phyloP scores from a whole-genome alignment of 441 rosid species.

The Euphorbia corollata region DNA sequence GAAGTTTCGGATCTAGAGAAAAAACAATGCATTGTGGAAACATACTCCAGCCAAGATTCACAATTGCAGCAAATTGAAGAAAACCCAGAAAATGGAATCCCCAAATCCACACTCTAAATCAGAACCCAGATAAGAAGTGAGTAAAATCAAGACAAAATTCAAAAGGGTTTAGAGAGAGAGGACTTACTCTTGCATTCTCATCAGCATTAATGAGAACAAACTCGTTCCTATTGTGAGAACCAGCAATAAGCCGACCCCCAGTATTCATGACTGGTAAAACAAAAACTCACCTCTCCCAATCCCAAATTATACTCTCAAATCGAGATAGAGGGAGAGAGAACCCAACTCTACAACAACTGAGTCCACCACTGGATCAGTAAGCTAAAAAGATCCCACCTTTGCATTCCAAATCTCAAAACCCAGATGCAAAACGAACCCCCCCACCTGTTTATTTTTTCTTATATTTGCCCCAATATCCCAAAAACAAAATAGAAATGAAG shows the following conservation, averaged over 20 bases:
- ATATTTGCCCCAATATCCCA: neutral
- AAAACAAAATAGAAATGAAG: neutral
- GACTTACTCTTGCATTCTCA: slow-evolving; percentile 66
- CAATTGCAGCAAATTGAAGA: neutral
- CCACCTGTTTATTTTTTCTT: no score
- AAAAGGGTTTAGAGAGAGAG: neutral
- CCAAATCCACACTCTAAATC: neutral
- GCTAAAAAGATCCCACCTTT: slow-evolving; percentile 31
- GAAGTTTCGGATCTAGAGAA: slow-evolving; percentile 3
- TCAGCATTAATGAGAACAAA: slow-evolving; percentile 87
- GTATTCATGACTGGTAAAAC: slow-evolving; percentile 49
- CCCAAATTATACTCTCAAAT: neutral
- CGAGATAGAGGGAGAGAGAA: slow-evolving; percentile 4
- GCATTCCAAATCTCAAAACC: slow-evolving; percentile 8
- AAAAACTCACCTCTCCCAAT: neutral
- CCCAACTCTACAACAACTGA: slow-evolving; percentile 21
- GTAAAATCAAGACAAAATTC: slow-evolving; percentile 10
- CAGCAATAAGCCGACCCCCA: slow-evolving; percentile 81
- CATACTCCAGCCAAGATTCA: neutral
- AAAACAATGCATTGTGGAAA: neutral
- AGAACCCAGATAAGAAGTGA: slow-evolving; percentile 23
- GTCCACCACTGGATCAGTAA: slow-evolving; percentile 20
- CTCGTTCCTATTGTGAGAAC: slow-evolving; percentile 95
- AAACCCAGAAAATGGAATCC: neutral
- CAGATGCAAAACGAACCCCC: slow-evolving; percentile 13